Evolutionary conservation across 805 yeast genomes (phyloP), one percentile per base, ranked within the genome.

Genomic region (Lipomyces mesembrius): DNA sequence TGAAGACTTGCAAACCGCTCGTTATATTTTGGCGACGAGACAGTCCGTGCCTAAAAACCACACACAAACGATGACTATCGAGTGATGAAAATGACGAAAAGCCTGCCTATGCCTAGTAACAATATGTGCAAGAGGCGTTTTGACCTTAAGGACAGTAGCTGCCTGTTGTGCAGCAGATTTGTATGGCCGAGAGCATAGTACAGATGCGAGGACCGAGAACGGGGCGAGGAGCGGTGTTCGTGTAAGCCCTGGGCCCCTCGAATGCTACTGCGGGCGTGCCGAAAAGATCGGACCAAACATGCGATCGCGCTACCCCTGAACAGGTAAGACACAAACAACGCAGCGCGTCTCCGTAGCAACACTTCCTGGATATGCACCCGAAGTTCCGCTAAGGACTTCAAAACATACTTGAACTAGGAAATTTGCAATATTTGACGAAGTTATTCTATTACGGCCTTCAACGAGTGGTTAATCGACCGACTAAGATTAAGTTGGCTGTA

Each of bases 301-400:
- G 14, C 25, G 49, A 17, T n/a, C 49, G 49, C 49, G 22, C 49
- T 43, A 43, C 49, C 49, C 49, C 49, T 43, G 49, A 43, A 43
- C 22, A 17, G 49, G 49, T 17, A 43, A 43, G 49, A 43, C 49
- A 43, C 49, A 43, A 43, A 43, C 49, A 43, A 43, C 49, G 32
- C 7, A 29, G 32, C 32, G 49, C 49, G 49, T 43, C 49, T 43
- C 9, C 11, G 39, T 22, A 17, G 49, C 49, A 43, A 43, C 49
- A 43, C 49, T 17, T 17, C 6, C 22, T 3, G 9, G 22, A 43
- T n/a, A 37, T 37, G 11, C 9, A 17, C 22, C 49, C 12, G 20
- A 37, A 12, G 14, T 37, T 37, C 43, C 17, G 17, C 43, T 37
- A 14, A 12, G 43, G 43, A 11, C 17, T 37, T 37, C 43, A 12